A percentile compares a stretch with the other conserved stretches of the same genome.
Conservation (phyloP, 768 basidiomycete genomes). For the Melanogaster broomeanus region DNA sequence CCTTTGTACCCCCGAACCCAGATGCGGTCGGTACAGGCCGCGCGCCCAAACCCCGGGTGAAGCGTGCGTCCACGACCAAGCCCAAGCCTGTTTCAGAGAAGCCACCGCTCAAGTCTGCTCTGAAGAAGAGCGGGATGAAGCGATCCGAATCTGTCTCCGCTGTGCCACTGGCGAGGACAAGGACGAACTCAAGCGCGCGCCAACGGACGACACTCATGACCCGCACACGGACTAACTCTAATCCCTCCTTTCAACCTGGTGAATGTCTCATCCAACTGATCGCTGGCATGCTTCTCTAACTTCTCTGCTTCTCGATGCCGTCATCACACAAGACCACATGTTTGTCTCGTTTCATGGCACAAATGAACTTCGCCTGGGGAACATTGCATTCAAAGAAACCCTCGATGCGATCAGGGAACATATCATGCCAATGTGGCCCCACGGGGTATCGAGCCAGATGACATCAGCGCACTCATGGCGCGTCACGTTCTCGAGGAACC, state of each 20-base stretch:
- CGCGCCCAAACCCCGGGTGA: constrained; percentile 32
- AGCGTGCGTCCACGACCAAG: constrained; percentile 36
- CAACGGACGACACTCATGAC: constrained; percentile 33
- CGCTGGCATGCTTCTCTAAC: constrained; percentile 17
- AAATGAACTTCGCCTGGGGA: constrained; percentile 56
- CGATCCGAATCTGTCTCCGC: constrained; percentile 25
- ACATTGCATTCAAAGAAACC: constrained; percentile 50
- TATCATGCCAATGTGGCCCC: constrained; percentile 66
- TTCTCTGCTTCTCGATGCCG: constrained; percentile 25
- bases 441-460: constrained; percentile 51
- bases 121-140: constrained; percentile 48
- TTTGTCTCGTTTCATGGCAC: constrained; percentile 68
- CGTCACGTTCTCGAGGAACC: constrained; percentile 64
- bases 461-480: constrained; percentile 50
- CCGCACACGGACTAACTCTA: constrained; percentile 38
- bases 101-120: constrained; percentile 54
- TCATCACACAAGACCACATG: constrained; percentile 57
- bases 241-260: constrained; percentile 36
- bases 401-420: constrained; percentile 58
- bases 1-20: constrained; percentile 28
- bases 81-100: constrained; percentile 26
- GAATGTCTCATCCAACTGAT: constrained; percentile 2
- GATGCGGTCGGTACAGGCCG: constrained; percentile 17
- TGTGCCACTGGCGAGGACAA: constrained; percentile 36
- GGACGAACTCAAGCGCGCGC: constrained; percentile 43